phyloP scores from a whole-genome alignment of 1,284 basidiomycete species.

The Apiotrichum montevideense region DNA sequence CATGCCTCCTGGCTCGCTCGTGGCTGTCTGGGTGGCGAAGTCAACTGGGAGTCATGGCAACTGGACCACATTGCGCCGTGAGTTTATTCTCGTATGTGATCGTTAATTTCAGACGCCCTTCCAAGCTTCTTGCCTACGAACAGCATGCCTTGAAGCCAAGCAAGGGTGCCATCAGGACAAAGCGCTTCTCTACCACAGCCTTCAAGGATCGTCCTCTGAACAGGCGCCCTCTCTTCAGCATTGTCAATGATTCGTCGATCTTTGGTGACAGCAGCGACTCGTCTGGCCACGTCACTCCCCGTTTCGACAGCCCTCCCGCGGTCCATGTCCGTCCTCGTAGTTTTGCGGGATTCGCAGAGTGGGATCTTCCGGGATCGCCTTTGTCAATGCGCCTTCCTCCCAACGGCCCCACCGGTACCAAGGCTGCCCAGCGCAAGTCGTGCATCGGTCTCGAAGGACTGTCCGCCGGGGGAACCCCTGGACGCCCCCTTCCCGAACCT shows the following conservation, averaged over 20 bases:
- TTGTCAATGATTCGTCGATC: not conserved
- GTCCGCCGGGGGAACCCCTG: no score
- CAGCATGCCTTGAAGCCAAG: not conserved
- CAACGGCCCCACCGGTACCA: not conserved
- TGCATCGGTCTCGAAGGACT: not conserved
- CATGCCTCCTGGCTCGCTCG: slow-evolving; percentile 14
- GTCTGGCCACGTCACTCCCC: not conserved
- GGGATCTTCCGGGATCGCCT: not conserved
- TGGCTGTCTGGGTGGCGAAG: slow-evolving; percentile 1
- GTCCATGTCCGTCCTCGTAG: slow-evolving; percentile 6
- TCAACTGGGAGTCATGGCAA: slow-evolving; percentile 14
- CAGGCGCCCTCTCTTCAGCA: no score
- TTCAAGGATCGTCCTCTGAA: not conserved
- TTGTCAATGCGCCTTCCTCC: not conserved
- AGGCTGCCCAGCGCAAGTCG: not conserved
- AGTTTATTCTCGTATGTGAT: not conserved
- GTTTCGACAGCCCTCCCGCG: not conserved
- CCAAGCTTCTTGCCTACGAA: slow-evolving; percentile 3
- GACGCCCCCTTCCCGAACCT: no score
- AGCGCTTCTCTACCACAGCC: not conserved
- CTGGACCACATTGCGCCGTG: slow-evolving; percentile 10
- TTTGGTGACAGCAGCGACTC: not conserved
- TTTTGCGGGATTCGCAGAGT: slow-evolving; percentile 7
- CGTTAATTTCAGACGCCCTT: slow-evolving; percentile 1
- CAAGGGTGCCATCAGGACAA: not conserved